These are phyloP conservation scores for Aureobasidium sp. DNA, from an alignment of 2,329 filamentous ascomycete genomes.

Conservation along the genomic window DNA sequence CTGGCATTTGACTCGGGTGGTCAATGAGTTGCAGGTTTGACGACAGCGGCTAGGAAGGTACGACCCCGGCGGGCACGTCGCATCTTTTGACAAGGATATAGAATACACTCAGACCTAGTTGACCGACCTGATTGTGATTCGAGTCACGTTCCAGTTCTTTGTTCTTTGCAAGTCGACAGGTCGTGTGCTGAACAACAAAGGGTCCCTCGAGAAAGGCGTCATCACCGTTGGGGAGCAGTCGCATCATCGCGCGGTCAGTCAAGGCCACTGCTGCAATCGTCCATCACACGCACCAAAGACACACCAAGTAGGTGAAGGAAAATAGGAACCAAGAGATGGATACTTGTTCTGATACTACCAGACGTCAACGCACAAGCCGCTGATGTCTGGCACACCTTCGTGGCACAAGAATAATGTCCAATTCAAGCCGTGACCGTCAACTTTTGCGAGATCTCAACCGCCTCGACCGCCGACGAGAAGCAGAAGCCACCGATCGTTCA, in stretches of 20 bases:
- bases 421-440: slow-evolving; percentile 1
- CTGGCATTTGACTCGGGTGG: background rate
- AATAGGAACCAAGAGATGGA: background rate
- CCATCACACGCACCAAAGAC: background rate
- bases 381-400: background rate
- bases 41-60: background rate
- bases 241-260: background rate
- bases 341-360: slow-evolving; percentile 2
- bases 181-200: background rate
- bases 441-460: slow-evolving; percentile 11
- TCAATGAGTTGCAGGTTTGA: background rate
- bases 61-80: background rate
- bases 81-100: background rate
- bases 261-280: background rate
- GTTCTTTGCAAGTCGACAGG: background rate
- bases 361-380: slow-evolving; percentile 6
- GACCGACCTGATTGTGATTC: background rate
- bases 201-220: background rate
- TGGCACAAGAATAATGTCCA: background rate
- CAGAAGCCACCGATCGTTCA: slow-evolving; percentile 13
- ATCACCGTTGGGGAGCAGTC: background rate
- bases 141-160: background rate
- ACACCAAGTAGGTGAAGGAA: slow-evolving; percentile 9
- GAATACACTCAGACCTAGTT: background rate
- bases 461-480: slow-evolving; percentile 9